Conservation (phyloP, 495 filamentous ascomycete genomes). For the Articulospora tetracladia region DNA sequence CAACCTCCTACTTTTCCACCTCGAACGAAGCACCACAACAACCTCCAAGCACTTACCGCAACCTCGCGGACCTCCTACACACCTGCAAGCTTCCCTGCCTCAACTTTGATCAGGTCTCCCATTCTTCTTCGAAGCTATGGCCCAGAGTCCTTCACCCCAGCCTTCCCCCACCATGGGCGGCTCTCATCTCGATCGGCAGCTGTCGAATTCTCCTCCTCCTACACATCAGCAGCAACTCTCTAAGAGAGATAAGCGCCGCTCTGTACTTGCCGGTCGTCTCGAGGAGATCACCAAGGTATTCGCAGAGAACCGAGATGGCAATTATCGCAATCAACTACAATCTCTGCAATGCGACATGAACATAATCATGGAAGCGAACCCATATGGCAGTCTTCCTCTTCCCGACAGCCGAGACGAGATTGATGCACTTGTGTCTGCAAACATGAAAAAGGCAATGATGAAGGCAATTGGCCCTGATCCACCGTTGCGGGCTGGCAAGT, state of each 20-base stretch:
- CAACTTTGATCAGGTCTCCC: neutral
- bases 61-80: neutral
- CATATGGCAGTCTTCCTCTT: conserved; percentile 67
- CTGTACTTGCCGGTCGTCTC: conserved; percentile 71
- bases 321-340: conserved; percentile 86
- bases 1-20: neutral
- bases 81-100: neutral
- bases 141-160: conserved; percentile 21
- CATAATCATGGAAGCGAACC: conserved; percentile 77
- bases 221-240: conserved; percentile 45
- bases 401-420: conserved; percentile 67
- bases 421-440: conserved; percentile 52
- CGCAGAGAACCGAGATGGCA: conserved; percentile 71
- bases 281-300: conserved; percentile 69
- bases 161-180: conserved; percentile 16
- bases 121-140: conserved; percentile 7
- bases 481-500: conserved; percentile 65
- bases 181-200: conserved; percentile 15
- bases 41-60: neutral
- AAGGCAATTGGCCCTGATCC: conserved; percentile 52
- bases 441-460: conserved; percentile 12
- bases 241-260: conserved; percentile 88
- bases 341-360: conserved; percentile 86
- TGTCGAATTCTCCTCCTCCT: conserved; percentile 23
- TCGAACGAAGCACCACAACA: neutral